Evolutionary conservation across 2,329 filamentous ascomycete species (phyloP), one percentile per base, ranked within the genome.

Genomic region (Fusarium hainanense): DNA sequence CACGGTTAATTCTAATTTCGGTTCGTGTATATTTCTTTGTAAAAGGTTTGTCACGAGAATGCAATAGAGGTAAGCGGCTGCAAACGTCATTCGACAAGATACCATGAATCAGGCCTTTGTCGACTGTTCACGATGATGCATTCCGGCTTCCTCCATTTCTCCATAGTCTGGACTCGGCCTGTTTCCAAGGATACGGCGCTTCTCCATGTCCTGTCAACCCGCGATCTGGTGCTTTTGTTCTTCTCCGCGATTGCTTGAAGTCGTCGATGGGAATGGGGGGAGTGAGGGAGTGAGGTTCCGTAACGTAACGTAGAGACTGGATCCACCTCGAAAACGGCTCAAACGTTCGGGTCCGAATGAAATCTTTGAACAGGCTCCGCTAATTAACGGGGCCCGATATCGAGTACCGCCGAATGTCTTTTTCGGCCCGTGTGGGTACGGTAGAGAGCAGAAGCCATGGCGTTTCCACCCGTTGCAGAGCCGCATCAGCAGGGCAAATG

Each of bases 341-440:
- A 51, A 61, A 54, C 30, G 32, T 42, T 66, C 63, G 63, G 63
- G 63, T 66, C 63, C 63, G 63, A 66, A 32, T 49, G 34, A 37
- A 37, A 54, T 62, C 61, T 27, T 55, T 43, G 23, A 13, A 11
- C 4, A 13, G 34, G 10, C 18, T 37, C 57, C 63, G 54, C 63
- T 43, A 23, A 37, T 50, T 34, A 48, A 63, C 68, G 64, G 64
- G 32, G 44, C 57, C 43, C 3, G 13, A 16, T 21, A 50, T 63
- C 51, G 57, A 67, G 64, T 67, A 67, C 54, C 64, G 63, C 64
- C 64, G 64, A 67, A 58, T 48, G 28, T 43, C 47, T 58, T 52
- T 46, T 67, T 68, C 64, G 63, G 64, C 63, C 64, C 64, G 64
- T 63, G 64, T 67, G 64, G 64, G 30, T 68, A 67, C 28, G 25